Base-by-base conservation (phyloP, 768 basidiomycete genomes). In the Lactarius tabidus region DNA sequence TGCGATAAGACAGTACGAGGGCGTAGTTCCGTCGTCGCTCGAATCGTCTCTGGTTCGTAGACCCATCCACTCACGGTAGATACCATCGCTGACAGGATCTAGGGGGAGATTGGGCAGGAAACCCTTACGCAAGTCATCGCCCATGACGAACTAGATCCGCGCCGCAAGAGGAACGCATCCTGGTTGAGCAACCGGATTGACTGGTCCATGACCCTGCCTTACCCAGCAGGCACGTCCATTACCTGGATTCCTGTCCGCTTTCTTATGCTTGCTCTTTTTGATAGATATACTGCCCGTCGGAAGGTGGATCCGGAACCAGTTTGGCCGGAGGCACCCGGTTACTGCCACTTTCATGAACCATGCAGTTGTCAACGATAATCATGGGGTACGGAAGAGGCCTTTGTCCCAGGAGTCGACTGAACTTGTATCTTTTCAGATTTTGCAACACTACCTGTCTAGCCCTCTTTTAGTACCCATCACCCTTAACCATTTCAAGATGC, bases 101-200 rank as follows among this genome's bases (percentile, higher is more conserved):
- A 90, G 89, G 89, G 89, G n/a, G 69, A 70, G 8, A 87, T 91
- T 58, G 82, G 87, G 20, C 88, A 91, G 68, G 89, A 91, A 70
- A 84, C 88, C 8, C 77, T 91, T 48, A 82, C 84, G 59, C 77
- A 82, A 20, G 89, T 90, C 86, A 90, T 91, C 70, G 81, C 85
- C 43, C 85, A 86, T 59, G 90, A 91, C 67, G 90, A 91, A 74
- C 75, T 83, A 66, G 76, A 81, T 28, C 86, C 87, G 9, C 75
- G 79, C 33, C 82, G 87, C 53, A 79, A 83, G 36, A 78, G 87
- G 31, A 79, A 88, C 31, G 10, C 35, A 7, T 59, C 56, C 31
- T 66, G 60, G 64, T 33, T 45, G 9, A 39, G 26, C 39, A 35
- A 36, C 35, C 43, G 39, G 7, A 28, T 38, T 29, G 23, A 57